A percentile compares a stretch with the other conserved stretches of the same genome.
Evolutionary conservation across 2,329 filamentous ascomycete genomes (phyloP).

Genomic region (Aureobasidium vineae): DNA sequence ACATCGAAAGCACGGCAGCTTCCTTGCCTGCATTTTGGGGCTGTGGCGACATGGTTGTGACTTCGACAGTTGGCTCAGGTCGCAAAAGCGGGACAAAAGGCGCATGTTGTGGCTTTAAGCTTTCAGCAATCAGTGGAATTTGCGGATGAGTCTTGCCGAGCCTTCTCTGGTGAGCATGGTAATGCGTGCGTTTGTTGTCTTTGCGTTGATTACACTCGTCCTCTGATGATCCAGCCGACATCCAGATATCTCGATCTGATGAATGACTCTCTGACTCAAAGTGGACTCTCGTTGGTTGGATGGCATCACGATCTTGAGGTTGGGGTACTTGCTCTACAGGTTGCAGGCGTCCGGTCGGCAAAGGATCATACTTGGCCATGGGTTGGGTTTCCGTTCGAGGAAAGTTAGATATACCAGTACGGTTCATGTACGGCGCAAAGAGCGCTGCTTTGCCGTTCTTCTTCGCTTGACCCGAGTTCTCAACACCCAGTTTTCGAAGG

Average conservation of each 20-base stretch:
- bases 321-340: neutral
- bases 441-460: slow-evolving; percentile 5
- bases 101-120: neutral
- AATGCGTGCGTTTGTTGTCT: neutral
- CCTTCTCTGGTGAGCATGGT: neutral
- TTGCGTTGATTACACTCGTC: neutral
- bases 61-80: neutral
- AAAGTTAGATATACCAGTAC: slow-evolving; percentile 23
- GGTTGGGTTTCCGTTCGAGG: neutral
- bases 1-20: slow-evolving; percentile 17
- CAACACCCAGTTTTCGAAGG: neutral
- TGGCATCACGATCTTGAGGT: neutral
- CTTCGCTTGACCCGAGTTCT: neutral
- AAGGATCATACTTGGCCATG: neutral
- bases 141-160: neutral
- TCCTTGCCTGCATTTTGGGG: neutral
- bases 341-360: too few relatives aligned
- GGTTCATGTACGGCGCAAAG: slow-evolving; percentile 27
- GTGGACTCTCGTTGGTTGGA: neutral
- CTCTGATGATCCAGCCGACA: slow-evolving; percentile 8
- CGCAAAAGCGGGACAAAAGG: neutral
- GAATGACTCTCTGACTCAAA: slow-evolving; percentile 20
- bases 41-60: neutral
- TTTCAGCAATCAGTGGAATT: neutral
- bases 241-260: slow-evolving; percentile 26